A percentile compares a stretch with the other conserved stretches of the same genome.
Conservation (phyloP, 1,139 yeast species). For the Zygotorulaspora mrakii region DNA sequence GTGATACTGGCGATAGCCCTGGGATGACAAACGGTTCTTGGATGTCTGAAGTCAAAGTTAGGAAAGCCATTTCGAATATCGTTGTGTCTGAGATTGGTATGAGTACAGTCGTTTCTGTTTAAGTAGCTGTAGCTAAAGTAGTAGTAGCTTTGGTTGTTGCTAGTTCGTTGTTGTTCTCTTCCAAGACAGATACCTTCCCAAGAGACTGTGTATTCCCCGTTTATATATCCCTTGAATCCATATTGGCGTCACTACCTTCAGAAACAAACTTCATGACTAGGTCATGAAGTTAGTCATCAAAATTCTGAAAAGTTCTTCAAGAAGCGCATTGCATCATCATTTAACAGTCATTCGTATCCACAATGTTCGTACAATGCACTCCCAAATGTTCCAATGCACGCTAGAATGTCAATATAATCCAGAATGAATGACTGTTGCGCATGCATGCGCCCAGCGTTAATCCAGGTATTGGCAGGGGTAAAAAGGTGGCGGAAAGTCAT, state of each 20-base stretch:
- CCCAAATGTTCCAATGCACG: too few species aligned
- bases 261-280: background rate
- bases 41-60: slow-evolving; percentile 53
- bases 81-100: slow-evolving; percentile 8
- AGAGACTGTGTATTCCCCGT: too few species aligned
- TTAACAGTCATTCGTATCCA: slow-evolving; percentile 1
- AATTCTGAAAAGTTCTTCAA: background rate
- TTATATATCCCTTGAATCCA: slow-evolving; percentile 7
- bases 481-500: slow-evolving; percentile 1
- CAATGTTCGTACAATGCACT: background rate
- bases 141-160: too few species aligned
- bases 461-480: too few species aligned
- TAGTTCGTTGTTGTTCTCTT: too few species aligned
- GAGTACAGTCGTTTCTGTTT: slow-evolving; percentile 2
- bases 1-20: slow-evolving; percentile 55
- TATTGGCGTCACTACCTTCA: background rate
- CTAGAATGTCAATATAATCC: too few species aligned
- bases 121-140: too few species aligned
- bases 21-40: slow-evolving; percentile 64
- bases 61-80: slow-evolving; percentile 39
- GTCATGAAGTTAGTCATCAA: slow-evolving; percentile 5
- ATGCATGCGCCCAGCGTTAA: too few species aligned
- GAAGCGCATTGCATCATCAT: slow-evolving; percentile 1
- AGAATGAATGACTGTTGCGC: too few species aligned
- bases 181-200: too few species aligned